phyloP scores from a whole-genome alignment of 169 alveolate species.

The Eimeria acervulina region DNA sequence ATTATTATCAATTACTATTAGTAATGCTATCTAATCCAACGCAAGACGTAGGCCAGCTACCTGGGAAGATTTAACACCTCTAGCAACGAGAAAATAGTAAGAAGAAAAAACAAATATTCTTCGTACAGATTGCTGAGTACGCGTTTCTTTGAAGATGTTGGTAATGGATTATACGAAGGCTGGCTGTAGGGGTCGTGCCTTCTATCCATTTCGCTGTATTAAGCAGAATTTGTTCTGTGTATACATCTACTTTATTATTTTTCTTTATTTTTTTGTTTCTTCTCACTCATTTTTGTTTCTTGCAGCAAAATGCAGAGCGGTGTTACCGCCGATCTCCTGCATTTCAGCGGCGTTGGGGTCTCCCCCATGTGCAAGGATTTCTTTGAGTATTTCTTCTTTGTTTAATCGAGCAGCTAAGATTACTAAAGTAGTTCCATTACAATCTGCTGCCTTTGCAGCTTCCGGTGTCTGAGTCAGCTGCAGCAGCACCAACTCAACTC shows the following conservation, averaged over 20 bases:
- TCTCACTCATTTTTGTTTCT: conserved; percentile 39
- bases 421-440: conserved; percentile 60
- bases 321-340: conserved; percentile 31
- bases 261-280: neutral
- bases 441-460: conserved; percentile 42
- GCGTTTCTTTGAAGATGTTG: too few relatives aligned
- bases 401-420: conserved; percentile 60
- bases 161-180: too few relatives aligned
- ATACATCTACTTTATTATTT: neutral
- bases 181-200: too few relatives aligned
- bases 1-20: too few relatives aligned
- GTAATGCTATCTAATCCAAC: too few relatives aligned
- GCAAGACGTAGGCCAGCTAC: too few relatives aligned
- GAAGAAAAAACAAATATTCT: too few relatives aligned
- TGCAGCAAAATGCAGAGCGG: conserved; percentile 76
- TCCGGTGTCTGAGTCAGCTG: conserved; percentile 43
- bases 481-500: conserved; percentile 46
- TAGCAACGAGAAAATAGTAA: too few relatives aligned
- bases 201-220: neutral
- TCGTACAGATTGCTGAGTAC: neutral
- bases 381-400: conserved; percentile 25
- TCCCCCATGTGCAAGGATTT: conserved; percentile 41
- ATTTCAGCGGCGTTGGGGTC: conserved; percentile 64
- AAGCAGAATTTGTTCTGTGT: neutral
- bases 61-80: too few relatives aligned